Evolutionary conservation across 805 yeast genomes (phyloP).

Genomic region (Kodamaea kaohsiungensis): DNA sequence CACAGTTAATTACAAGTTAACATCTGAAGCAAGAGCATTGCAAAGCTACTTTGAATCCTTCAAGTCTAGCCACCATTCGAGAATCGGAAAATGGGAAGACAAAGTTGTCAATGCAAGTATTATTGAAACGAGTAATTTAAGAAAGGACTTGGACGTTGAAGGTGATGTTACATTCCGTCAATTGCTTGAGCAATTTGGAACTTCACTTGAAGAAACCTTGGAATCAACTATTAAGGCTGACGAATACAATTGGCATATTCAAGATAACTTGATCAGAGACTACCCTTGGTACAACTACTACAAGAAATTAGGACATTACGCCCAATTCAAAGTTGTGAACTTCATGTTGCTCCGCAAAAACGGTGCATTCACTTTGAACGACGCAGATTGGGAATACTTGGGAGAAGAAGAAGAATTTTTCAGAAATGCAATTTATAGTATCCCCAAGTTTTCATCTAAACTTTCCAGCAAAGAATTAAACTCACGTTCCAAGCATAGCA

Average conservation of each 20-base stretch:
- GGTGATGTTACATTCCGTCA: neutral
- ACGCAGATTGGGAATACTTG: conserved; percentile 21
- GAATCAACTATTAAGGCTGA: neutral
- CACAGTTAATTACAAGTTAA: conserved; percentile 30
- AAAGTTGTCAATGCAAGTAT: neutral
- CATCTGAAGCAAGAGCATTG: conserved; percentile 21
- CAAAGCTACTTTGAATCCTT: conserved; percentile 19
- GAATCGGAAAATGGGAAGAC: neutral
- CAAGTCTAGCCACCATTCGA: neutral
- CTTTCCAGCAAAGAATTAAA: conserved; percentile 6
- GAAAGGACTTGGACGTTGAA: neutral
- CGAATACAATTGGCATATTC: conserved; percentile 42
- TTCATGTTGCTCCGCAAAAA: conserved; percentile 47
- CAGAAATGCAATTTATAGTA: conserved; percentile 25
- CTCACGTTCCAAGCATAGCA: conserved; percentile 15
- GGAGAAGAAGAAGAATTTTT: conserved; percentile 14
- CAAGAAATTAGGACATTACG: conserved; percentile 59
- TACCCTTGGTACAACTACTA: conserved; percentile 75
- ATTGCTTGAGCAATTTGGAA: neutral
- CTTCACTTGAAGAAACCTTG: neutral
- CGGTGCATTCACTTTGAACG: conserved; percentile 23
- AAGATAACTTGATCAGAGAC: conserved; percentile 56
- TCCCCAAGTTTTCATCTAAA: conserved; percentile 16
- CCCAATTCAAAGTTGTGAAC: conserved; percentile 56
- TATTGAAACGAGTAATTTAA: neutral